Evolutionary conservation across 1,284 basidiomycete species (phyloP), one percentile per base, ranked within the genome.

Genomic region (Marasmius sp.): DNA sequence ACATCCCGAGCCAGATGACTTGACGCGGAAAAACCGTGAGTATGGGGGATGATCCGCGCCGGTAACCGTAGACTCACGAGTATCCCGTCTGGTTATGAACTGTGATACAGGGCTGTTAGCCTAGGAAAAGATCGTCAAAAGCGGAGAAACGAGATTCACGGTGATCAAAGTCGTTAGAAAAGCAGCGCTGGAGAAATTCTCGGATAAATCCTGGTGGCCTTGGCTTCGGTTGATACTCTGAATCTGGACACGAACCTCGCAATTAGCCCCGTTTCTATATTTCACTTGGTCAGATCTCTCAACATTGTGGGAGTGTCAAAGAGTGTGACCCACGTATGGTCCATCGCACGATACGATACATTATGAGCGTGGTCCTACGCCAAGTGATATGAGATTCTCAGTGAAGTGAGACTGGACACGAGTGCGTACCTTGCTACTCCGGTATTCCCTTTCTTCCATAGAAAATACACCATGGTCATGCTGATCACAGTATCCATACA

Each of bases 1-100:
- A 33, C 11, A 60, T 39, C 18, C 41, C 59, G 6, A 60, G 45
- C 59, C 59, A 60, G 33, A 55, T 39, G 33, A 60, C 59, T 60
- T 27, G 27, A 27, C 27, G 27, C 27, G 27, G 27, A 27, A 27
- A 27, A 27, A 27, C 27, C 27, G 27, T 27, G 27, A 27, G 27
- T 27, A 27, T 27, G 27, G 27, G 5, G 2, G 2, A 27, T 27
- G 27, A 27, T 5, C 27, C 27, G 27, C 27, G 5, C 27, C 5
- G 27, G 27, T 27, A 27, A 37, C 1, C 12, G 9, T 6, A 8
- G 12, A 37, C 43, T 41, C 27, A 55, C 59, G 52, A 4, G 43
- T 47, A 54, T 60, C 22, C 6, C 36, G 22, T 43, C 34, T 36
- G 10, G 43, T 34, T 16, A 54, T 5, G 33, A 60, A 60, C 59